Evolutionary conservation across 176 grass and related monocot genomes (phyloP).

Genomic region (Musa beccarii): DNA sequence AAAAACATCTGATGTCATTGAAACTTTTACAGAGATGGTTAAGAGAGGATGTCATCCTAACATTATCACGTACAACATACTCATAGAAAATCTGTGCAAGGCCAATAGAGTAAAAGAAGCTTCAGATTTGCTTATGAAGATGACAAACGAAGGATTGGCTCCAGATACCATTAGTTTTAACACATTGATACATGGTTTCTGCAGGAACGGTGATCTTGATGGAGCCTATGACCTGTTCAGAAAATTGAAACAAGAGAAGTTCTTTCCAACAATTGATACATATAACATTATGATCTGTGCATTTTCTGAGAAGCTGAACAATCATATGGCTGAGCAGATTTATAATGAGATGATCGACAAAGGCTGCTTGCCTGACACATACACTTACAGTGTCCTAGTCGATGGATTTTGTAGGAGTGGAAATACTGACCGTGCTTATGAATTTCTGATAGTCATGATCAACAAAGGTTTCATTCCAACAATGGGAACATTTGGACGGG

Average conservation of each 20-base stretch:
- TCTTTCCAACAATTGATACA: constrained; percentile 57
- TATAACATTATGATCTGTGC: constrained; percentile 79
- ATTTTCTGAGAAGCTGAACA: constrained; percentile 59
- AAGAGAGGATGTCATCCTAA: constrained; percentile 63
- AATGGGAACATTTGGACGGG: constrained; percentile 57
- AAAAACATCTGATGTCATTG: constrained; percentile 62
- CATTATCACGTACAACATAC: constrained; percentile 76
- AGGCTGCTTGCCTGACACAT: constrained; percentile 52
- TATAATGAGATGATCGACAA: constrained; percentile 58
- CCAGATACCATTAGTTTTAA: constrained; percentile 82
- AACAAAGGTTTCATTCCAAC: constrained; percentile 60
- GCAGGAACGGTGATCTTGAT: constrained; percentile 62
- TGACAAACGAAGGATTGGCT: constrained; percentile 70
- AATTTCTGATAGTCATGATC: constrained; percentile 60
- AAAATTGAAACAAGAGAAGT: constrained; percentile 56
- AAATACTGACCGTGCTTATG: constrained; percentile 43
- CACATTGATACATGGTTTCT: constrained; percentile 80
- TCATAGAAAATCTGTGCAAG: constrained; percentile 78
- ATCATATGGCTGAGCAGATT: constrained; percentile 75
- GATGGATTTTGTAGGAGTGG: constrained; percentile 71
- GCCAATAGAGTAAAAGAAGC: constrained; percentile 55
- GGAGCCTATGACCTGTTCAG: constrained; percentile 64
- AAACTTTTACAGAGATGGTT: constrained; percentile 69
- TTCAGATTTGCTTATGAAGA: constrained; percentile 54
- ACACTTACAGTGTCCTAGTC: constrained; percentile 69